Percentiles rank a stretch among this genome's conserved stretches.
phyloP scores from a whole-genome alignment of 2,329 filamentous ascomycete genomes.

The Basipetospora sp. region DNA sequence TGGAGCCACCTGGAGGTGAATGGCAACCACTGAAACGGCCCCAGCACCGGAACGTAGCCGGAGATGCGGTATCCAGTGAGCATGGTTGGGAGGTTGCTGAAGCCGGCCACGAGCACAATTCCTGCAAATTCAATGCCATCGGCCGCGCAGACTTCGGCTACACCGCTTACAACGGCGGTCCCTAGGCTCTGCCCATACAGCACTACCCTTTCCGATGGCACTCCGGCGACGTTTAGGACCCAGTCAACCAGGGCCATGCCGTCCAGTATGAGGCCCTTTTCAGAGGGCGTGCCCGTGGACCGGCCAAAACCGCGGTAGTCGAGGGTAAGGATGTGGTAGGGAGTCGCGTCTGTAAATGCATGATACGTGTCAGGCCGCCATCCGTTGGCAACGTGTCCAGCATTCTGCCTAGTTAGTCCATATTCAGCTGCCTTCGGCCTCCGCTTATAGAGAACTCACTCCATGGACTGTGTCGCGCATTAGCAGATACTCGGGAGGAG shows the following conservation, averaged over 20 bases:
- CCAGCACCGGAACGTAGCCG: slow-evolving; percentile 67
- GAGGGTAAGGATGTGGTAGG: slow-evolving; percentile 70
- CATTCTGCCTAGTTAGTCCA: slow-evolving; percentile 44
- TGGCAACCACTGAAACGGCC: slow-evolving; percentile 37
- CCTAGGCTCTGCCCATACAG: slow-evolving; percentile 78
- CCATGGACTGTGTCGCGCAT: slow-evolving; percentile 38
- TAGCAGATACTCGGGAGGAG: slow-evolving; percentile 17
- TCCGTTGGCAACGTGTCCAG: slow-evolving; percentile 69
- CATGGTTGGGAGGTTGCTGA: slow-evolving; percentile 59
- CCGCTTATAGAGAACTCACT: slow-evolving; percentile 25
- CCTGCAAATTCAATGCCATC: slow-evolving; percentile 58
- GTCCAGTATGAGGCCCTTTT: slow-evolving; percentile 68
- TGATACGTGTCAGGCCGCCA: slow-evolving; percentile 66
- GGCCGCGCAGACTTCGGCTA: slow-evolving; percentile 53
- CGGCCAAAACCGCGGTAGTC: slow-evolving; percentile 83
- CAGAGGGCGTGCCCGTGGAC: slow-evolving; percentile 66
- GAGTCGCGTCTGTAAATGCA: slow-evolving; percentile 55
- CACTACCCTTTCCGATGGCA: slow-evolving; percentile 59
- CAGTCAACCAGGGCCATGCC: slow-evolving; percentile 60
- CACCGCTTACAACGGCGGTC: slow-evolving; percentile 65
- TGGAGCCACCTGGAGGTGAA: slow-evolving; percentile 38
- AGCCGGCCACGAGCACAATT: slow-evolving; percentile 64
- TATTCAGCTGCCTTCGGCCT: background rate
- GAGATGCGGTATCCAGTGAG: slow-evolving; percentile 63
- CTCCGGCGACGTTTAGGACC: slow-evolving; percentile 46